Base-by-base conservation (phyloP, 2,329 filamentous ascomycete genomes). In the Microcyclospora pomicola region DNA sequence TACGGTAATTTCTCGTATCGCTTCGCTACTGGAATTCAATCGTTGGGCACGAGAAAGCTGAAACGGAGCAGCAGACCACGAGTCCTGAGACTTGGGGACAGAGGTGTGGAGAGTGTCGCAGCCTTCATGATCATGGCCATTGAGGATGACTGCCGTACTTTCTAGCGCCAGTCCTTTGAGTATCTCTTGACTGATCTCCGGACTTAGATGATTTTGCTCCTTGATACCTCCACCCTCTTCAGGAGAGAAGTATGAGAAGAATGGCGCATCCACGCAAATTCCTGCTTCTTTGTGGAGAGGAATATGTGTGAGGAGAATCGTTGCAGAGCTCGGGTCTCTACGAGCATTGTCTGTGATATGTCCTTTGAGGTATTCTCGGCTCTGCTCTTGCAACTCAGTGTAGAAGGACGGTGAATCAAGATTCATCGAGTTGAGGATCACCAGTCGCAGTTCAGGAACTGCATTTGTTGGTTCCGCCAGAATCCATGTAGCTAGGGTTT, bases 51-150 rank as follows among this genome's bases (percentile, higher is more conserved):
- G 36, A 7, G 44, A 38, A 27, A 46, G 15, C 12, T 31, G 27
- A 30, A 44, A 48, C 13, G 34, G 35, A 14, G 33, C 33, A 10
- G 49, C 48, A 29, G 43, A 27, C 52, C 53, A 55, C 33, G 37
- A 35, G 10, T 43, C 38, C 11, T 47, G 39, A 10, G 29, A 24
- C 10, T 35, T 33, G 14, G 19, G 7, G 27, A 35, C n/a, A 31
- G 30, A n/a, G 52, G 73, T 88, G 64, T 98, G 91, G 53, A 81
- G 80, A 6, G 80, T 81, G 59, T 96, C 86, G 56, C 91, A 98
- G 6, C 91, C 91, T 49, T 82, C 83, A 58, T 98, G 91, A 54
- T 98, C 91, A 56, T 98, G 91, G 0, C 91, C 91, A 35, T 87
- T 95, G 30, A 98, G 63, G 16, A 98, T 77, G 5, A 96, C 63